phyloP scores from a whole-genome alignment of 2,329 filamentous ascomycete species.

The Fusarium sp. region DNA sequence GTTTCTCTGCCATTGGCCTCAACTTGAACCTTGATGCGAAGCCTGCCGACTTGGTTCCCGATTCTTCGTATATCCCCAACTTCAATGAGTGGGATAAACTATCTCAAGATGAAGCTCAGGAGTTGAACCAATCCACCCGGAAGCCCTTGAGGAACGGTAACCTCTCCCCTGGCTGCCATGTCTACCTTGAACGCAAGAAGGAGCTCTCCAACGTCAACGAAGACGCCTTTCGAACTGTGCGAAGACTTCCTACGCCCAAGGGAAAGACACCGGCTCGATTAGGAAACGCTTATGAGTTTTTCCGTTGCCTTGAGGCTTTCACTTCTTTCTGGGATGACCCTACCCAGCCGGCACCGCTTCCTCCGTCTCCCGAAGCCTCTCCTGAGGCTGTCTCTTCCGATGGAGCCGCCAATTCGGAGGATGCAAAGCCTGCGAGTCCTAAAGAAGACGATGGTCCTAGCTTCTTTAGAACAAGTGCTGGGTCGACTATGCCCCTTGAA shows the following conservation, averaged over 20 bases:
- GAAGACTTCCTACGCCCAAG: conserved; percentile 64
- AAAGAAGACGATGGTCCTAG: conserved; percentile 21
- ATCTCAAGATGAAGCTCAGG: conserved; percentile 60
- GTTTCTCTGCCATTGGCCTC: conserved; percentile 68
- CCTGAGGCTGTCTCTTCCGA: conserved; percentile 35
- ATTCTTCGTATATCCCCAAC: conserved; percentile 63
- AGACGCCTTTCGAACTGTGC: conserved; percentile 69
- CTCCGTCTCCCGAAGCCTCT: conserved; percentile 50
- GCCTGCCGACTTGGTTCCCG: conserved; percentile 64
- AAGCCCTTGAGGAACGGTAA: conserved; percentile 63
- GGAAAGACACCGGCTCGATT: conserved; percentile 66
- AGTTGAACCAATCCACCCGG: conserved; percentile 61
- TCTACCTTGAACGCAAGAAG: conserved; percentile 67
- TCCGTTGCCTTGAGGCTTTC: conserved; percentile 69
- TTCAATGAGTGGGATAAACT: conserved; percentile 63
- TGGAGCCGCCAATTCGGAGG: conserved; percentile 12
- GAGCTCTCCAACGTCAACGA: conserved; percentile 68
- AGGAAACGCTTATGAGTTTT: conserved; percentile 74
- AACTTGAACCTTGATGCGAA: conserved; percentile 63
- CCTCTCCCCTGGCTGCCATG: conserved; percentile 65
- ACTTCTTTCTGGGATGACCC: conserved; percentile 72
- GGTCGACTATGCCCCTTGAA: conserved; percentile 68
- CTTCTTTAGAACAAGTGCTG: conserved; percentile 58
- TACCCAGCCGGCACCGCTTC: conserved; percentile 51
- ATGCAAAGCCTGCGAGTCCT: conserved; percentile 22